Base-by-base conservation (phyloP, 768 basidiomycete species). In the Lactifluus piperatus region DNA sequence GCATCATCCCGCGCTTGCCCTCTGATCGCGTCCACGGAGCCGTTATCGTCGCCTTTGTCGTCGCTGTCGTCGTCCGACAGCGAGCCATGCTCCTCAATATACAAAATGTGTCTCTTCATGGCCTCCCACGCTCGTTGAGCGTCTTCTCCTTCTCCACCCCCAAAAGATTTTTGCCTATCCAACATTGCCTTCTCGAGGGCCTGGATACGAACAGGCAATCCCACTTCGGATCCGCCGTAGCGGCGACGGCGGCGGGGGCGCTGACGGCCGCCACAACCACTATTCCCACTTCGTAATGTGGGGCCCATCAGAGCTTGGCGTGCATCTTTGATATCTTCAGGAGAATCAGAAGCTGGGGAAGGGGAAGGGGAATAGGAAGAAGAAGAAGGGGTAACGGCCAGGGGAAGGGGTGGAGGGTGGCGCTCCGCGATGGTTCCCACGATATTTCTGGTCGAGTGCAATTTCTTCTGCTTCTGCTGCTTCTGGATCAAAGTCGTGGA, bases 71-170 rank as follows among this genome's bases (percentile, higher is more conserved):
- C 48, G 2, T 51, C 48, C 10, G 49, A 44, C 54, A 20, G 44
- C 13, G n/a, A 14, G 29, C 54, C 60, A 18, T 47, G 27, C 30
- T 61, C 62, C 70, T 61, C 60, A 24, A 49, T 29, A 2, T 56
- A 3, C 11, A 61, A 27, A 20, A 61, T 34, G 2, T 55, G 54
- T 13, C 60, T 51, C 54, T 61, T 61, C 44, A 37, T 39, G 4
- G 34, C 44, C 30, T 61, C 60, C 60, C 60, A 61, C 13, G 54
- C 54, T 1, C 53, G 30, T 1, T 41, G 47, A 32, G 24, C 44
- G 6, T 56, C 59, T 1, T 16, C 34, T 1, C 9, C 53, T 14
- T 37, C 27, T 22, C 41, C 18, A 11, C 27, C 22, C 37, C 18
- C 30, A 9, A 13, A 13, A 5, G 20, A 34, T 20, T 10, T 5